These are phyloP conservation scores for Backusella parvicylindrica DNA, from an alignment of 192 early-diverging fungal species.

Conservation along the genomic window DNA sequence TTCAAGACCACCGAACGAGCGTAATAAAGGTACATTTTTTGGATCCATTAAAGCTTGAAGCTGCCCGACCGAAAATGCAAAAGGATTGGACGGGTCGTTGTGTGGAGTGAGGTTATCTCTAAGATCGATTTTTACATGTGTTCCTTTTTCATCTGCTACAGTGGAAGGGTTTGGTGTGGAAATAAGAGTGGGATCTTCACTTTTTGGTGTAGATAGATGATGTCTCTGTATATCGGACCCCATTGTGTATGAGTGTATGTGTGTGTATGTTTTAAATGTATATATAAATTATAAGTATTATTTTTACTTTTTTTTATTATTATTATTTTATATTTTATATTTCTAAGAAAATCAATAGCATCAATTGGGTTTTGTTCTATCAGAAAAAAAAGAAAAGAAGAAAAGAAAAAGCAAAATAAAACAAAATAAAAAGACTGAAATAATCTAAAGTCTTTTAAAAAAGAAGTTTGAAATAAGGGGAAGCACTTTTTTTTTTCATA, in stretches of 20 bases:
- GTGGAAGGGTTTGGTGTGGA: not conserved
- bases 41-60: slow-evolving; percentile 51
- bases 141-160: not conserved
- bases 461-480: slow-evolving; percentile 2
- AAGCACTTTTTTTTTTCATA: not conserved
- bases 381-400: not conserved
- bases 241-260: not conserved
- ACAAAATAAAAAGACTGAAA: slow-evolving; percentile 4
- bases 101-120: slow-evolving; percentile 19
- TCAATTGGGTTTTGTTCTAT: not conserved
- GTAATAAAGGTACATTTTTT: slow-evolving; percentile 44
- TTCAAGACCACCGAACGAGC: slow-evolving; percentile 40
- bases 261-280: not conserved
- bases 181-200: slow-evolving; percentile 13
- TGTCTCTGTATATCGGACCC: not conserved
- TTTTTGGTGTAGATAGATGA: not conserved
- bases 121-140: not conserved
- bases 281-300: not conserved
- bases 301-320: not conserved
- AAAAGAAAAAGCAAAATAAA: not conserved
- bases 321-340: not conserved
- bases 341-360: not conserved
- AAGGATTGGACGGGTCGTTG: slow-evolving; percentile 41
- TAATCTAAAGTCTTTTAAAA: not conserved
- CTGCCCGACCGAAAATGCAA: slow-evolving; percentile 42